Conservation (phyloP, 1,139 yeast species). For the Hansenula sp. region DNA sequence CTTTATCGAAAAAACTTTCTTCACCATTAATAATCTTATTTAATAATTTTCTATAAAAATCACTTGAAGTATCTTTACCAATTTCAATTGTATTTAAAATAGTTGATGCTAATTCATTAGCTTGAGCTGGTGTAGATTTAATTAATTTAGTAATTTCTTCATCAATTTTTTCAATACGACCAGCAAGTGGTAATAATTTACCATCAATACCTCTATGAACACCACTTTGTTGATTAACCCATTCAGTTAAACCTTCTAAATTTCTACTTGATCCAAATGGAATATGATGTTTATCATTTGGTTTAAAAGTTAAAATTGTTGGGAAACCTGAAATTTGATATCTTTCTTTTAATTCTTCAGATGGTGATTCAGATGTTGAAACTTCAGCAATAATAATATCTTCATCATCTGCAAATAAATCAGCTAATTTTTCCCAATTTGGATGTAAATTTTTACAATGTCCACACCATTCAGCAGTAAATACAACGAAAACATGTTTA, state of each 20-base stretch:
- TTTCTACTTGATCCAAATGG: conserved; percentile 29
- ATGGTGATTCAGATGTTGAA: conserved; percentile 69
- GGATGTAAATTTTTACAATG: conserved; percentile 95
- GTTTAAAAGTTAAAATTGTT: conserved; percentile 85
- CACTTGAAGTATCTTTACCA: conserved; percentile 6
- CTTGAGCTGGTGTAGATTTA: conserved; percentile 22
- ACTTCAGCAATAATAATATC: conserved; percentile 74
- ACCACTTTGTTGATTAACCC: conserved; percentile 47
- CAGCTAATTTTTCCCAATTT: conserved; percentile 82
- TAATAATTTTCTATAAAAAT: conserved; percentile 48
- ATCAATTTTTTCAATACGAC: conserved; percentile 45
- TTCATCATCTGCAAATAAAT: conserved; percentile 48
- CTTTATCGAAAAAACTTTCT: conserved; percentile 42
- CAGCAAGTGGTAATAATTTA: conserved; percentile 45
- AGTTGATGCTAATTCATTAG: conserved; percentile 23
- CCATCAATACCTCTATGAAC: conserved; percentile 55
- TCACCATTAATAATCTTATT: conserved; percentile 47
- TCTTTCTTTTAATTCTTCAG: conserved; percentile 12
- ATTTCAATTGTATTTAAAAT: conserved; percentile 21
- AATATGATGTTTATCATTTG: conserved; percentile 51
- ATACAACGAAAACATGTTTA: conserved; percentile 70
- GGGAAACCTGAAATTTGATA: conserved; percentile 82
- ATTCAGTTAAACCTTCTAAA: conserved; percentile 39
- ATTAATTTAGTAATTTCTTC: conserved; percentile 27
- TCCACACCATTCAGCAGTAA: conserved; percentile 99